Conservation (phyloP, 768 basidiomycete species). For the Amanita rimosa region DNA sequence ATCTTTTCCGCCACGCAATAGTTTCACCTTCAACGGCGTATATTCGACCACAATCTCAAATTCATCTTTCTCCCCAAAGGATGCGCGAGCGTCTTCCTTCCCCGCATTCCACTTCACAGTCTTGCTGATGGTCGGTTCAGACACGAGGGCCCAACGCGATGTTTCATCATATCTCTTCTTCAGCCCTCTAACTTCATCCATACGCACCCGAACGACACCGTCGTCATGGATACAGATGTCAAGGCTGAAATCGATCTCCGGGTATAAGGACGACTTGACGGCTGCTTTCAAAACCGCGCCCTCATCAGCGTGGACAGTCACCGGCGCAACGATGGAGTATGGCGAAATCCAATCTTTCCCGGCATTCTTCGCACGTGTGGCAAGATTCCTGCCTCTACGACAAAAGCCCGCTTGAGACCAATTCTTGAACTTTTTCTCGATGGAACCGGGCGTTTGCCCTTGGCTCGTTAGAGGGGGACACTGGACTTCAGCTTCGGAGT, state of each 20-base stretch:
- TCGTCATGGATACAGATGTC: slow-evolving; percentile 79
- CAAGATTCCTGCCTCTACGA: slow-evolving; percentile 72
- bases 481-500: too few relatives aligned
- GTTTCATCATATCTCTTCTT: slow-evolving; percentile 88
- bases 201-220: slow-evolving; percentile 76
- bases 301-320: slow-evolving; percentile 33
- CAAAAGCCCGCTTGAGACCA: slow-evolving; percentile 95
- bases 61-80: slow-evolving; percentile 53
- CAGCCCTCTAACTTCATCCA: slow-evolving; percentile 79
- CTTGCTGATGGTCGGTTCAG: slow-evolving; percentile 55
- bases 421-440: slow-evolving; percentile 87
- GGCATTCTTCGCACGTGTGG: slow-evolving; percentile 54
- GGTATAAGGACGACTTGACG: slow-evolving; percentile 78
- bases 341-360: slow-evolving; percentile 69
- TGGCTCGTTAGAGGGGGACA: too few relatives aligned
- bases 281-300: slow-evolving; percentile 59
- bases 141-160: slow-evolving; percentile 75
- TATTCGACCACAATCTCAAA: slow-evolving; percentile 62
- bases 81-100: slow-evolving; percentile 50
- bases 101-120: slow-evolving; percentile 54
- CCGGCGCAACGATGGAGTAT: slow-evolving; percentile 59
- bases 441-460: slow-evolving; percentile 29
- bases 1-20: slow-evolving; percentile 64
- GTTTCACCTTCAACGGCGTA: slow-evolving; percentile 63
- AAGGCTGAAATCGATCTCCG: slow-evolving; percentile 71